These are phyloP conservation scores for Daldinia eschscholtzii DNA, from an alignment of 2,329 filamentous ascomycete genomes.

Conservation along the genomic window DNA sequence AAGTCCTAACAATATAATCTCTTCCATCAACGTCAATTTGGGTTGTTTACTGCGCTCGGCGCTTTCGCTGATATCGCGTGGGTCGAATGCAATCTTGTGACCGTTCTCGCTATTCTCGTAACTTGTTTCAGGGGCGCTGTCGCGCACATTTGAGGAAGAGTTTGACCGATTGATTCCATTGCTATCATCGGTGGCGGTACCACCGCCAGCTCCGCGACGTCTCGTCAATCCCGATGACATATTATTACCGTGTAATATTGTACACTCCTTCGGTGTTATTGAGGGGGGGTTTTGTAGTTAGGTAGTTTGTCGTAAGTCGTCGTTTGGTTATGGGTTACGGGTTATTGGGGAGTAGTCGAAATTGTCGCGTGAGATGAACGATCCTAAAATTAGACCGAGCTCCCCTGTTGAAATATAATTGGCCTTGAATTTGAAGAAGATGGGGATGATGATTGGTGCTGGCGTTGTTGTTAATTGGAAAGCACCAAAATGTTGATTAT, in stretches of 20 bases:
- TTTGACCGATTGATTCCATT: slow-evolving; percentile 69
- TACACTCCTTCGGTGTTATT: slow-evolving; percentile 20
- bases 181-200: slow-evolving; percentile 67
- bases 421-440: neutral
- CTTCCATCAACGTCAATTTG: slow-evolving; percentile 98
- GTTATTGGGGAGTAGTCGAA: slow-evolving; percentile 1
- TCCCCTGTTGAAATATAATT: slow-evolving; percentile 9
- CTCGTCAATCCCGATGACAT: slow-evolving; percentile 59
- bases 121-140: slow-evolving; percentile 77
- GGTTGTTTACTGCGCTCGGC: slow-evolving; percentile 97
- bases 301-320: neutral
- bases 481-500: slow-evolving; percentile 26
- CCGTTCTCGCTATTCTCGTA: slow-evolving; percentile 95
- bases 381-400: slow-evolving; percentile 17
- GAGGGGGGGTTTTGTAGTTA: neutral
- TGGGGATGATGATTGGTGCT: slow-evolving; percentile 22
- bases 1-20: slow-evolving; percentile 91
- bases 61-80: slow-evolving; percentile 96
- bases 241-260: slow-evolving; percentile 50
- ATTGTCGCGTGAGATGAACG: slow-evolving; percentile 35
- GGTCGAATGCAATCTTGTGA: slow-evolving; percentile 98
- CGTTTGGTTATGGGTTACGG: neutral
- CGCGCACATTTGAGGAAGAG: slow-evolving; percentile 65
- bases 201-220: slow-evolving; percentile 71
- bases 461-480: slow-evolving; percentile 18